phyloP scores from a whole-genome alignment of 164 flowering plant genomes.

The Vitis riparia region DNA sequence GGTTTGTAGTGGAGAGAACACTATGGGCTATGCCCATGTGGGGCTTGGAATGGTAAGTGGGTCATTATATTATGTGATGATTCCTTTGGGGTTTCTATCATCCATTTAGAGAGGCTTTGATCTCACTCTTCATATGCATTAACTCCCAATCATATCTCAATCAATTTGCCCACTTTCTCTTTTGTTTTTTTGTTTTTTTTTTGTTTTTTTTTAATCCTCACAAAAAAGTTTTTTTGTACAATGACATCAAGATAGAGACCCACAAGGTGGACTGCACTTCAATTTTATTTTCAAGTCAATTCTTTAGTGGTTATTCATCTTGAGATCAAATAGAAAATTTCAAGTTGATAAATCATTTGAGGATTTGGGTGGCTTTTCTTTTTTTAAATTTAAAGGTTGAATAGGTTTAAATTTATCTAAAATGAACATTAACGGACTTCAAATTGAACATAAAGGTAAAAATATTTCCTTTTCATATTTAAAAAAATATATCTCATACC shows the following conservation, averaged over 20 bases:
- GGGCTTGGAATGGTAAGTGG: constrained; percentile 1
- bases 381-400: too few species aligned
- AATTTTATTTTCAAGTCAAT: too few species aligned
- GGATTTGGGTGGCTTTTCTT: too few species aligned
- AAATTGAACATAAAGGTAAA: too few species aligned
- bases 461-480: too few species aligned
- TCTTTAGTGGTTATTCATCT: too few species aligned
- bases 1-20: background rate
- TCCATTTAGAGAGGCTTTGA: background rate
- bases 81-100: background rate
- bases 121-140: background rate
- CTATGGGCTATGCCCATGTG: background rate
- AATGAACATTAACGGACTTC: too few species aligned
- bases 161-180: background rate
- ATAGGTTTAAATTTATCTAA: too few species aligned
- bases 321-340: too few species aligned
- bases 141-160: background rate
- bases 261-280: background rate
- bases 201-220: background rate
- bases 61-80: constrained; percentile 1
- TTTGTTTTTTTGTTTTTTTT: background rate
- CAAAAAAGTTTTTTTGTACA: background rate
- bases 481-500: too few species aligned
- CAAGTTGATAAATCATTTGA: too few species aligned
- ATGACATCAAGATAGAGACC: background rate